Conservation (phyloP, 805 yeast species). For the Saccharomycopsis schoenii region DNA sequence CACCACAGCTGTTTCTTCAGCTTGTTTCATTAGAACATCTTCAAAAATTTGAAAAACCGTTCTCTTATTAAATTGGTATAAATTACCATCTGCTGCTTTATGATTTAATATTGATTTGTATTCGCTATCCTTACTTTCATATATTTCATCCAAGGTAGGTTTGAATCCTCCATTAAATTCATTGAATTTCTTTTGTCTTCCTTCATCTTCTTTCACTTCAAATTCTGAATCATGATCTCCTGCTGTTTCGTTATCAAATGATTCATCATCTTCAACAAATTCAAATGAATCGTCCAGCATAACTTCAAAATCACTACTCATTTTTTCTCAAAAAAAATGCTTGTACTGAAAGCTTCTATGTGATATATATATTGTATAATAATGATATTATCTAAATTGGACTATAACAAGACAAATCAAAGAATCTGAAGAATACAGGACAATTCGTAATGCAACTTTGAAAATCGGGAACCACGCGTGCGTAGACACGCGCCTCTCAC, state of each 20-base stretch:
- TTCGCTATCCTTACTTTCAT: not conserved
- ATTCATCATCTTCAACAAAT: not conserved
- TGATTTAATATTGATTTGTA: not conserved
- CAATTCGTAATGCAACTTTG: not conserved
- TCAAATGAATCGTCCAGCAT: not conserved
- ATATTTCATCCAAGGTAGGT: not conserved
- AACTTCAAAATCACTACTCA: not conserved
- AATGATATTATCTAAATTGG: not conserved
- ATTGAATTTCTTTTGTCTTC: not conserved
- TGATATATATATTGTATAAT: too few relatives aligned
- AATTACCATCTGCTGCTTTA: not conserved
- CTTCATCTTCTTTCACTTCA: not conserved
- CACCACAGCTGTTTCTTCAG: constrained; percentile 28
- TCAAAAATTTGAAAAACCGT: constrained; percentile 19
- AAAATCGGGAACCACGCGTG: not conserved
- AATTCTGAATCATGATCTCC: not conserved
- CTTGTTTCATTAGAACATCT: constrained; percentile 22
- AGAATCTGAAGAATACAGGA: not conserved
- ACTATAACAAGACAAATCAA: not conserved
- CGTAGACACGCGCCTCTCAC: too few relatives aligned
- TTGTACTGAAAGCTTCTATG: too few relatives aligned
- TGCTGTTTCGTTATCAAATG: not conserved
- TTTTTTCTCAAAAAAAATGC: not conserved
- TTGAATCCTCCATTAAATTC: not conserved
- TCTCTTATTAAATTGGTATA: not conserved